Conservation (phyloP, 1,139 yeast species). For the Scheffersomyces illinoinensis region DNA sequence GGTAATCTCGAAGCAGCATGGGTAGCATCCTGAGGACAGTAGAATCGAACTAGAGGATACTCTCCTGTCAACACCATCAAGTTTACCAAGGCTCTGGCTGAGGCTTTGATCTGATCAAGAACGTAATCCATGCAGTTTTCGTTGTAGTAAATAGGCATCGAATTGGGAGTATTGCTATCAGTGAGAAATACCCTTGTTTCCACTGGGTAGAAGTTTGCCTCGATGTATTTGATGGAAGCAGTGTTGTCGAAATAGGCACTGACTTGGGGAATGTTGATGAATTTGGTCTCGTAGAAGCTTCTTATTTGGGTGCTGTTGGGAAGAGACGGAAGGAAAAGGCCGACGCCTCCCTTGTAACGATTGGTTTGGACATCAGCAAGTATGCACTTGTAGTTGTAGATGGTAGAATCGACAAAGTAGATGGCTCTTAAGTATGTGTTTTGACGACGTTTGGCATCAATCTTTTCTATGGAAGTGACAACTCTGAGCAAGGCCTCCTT, state of each 20-base stretch:
- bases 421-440: conserved; percentile 44
- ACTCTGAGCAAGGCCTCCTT: conserved; percentile 41
- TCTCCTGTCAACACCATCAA: conserved; percentile 82
- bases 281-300: conserved; percentile 28
- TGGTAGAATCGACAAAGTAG: conserved; percentile 39
- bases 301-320: conserved; percentile 22
- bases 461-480: conserved; percentile 43
- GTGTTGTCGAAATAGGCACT: conserved; percentile 34
- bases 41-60: conserved; percentile 81
- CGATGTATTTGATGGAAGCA: conserved; percentile 25
- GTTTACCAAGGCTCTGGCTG: conserved; percentile 66
- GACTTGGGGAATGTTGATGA: conserved; percentile 33
- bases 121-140: conserved; percentile 63
- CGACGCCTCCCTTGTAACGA: conserved; percentile 41
- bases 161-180: conserved; percentile 43
- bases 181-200: conserved; percentile 43
- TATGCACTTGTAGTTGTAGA: conserved; percentile 43
- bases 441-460: conserved; percentile 36
- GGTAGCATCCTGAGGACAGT: conserved; percentile 49
- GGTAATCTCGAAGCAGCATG: conserved; percentile 66
- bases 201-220: conserved; percentile 32
- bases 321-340: conserved; percentile 35
- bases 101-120: conserved; percentile 53
- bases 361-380: conserved; percentile 41
- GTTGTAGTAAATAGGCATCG: conserved; percentile 77